Conservation (phyloP, 148 eudicot species). For the Gaultheria prostrata region DNA sequence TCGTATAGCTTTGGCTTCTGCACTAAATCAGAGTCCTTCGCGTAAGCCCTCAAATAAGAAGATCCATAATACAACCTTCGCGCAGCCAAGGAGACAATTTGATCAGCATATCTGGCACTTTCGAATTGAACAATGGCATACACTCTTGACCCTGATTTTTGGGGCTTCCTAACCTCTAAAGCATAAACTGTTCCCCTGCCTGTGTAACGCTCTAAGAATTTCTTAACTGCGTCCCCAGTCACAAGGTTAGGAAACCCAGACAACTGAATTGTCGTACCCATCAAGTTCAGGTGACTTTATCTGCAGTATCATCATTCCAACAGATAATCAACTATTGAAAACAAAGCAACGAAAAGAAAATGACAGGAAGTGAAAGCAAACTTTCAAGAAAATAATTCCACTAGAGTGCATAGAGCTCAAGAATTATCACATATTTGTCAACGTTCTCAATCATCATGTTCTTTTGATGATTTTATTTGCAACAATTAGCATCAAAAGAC, state of each 20-base stretch:
- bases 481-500: background rate
- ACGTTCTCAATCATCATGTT: background rate
- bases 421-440: background rate
- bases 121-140: constrained; percentile 49
- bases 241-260: constrained; percentile 35
- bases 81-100: constrained; percentile 25
- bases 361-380: background rate
- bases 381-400: background rate
- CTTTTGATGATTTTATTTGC: background rate
- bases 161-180: constrained; percentile 35
- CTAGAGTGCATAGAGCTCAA: background rate
- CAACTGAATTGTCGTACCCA: constrained; percentile 34
- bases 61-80: constrained; percentile 29
- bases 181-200: constrained; percentile 45
- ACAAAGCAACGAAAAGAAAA: background rate
- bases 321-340: background rate
- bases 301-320: constrained; percentile 4
- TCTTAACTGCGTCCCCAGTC: constrained; percentile 28
- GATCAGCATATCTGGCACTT: constrained; percentile 19
- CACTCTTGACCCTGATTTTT: constrained; percentile 22
- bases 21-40: constrained; percentile 1
- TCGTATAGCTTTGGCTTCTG: constrained; percentile 18
- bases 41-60: constrained; percentile 35
- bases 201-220: constrained; percentile 29
- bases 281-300: constrained; percentile 8